A percentile compares a stretch with the other conserved stretches of the same genome.
phyloP scores from a whole-genome alignment of 2,329 filamentous ascomycete genomes.

The Dothideomycetes sp. region DNA sequence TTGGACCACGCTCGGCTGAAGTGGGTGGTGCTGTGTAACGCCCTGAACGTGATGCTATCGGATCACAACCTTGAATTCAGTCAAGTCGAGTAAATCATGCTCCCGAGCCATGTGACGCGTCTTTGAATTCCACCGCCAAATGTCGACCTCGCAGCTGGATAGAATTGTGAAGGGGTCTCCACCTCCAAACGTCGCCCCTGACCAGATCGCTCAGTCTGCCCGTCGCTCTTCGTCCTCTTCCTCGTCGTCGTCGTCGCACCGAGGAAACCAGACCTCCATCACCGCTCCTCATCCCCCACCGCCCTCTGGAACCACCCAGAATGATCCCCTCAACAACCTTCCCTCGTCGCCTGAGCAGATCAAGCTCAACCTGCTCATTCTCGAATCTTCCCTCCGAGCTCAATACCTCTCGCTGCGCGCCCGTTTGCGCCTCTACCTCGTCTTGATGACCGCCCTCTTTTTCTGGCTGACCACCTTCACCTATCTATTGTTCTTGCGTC shows the following conservation, averaged over 20 bases:
- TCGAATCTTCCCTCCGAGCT: constrained; percentile 85
- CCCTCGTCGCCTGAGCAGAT: constrained; percentile 93
- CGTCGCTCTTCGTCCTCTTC: constrained; percentile 29
- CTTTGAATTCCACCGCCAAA: neutral
- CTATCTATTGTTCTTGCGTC: constrained; percentile 87
- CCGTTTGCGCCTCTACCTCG: constrained; percentile 81
- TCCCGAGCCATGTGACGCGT: neutral
- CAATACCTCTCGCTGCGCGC: constrained; percentile 88
- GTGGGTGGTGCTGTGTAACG: too few relatives aligned
- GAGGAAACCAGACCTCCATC: constrained; percentile 18
- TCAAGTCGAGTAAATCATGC: too few relatives aligned
- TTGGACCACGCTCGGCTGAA: too few relatives aligned
- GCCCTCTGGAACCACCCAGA: constrained; percentile 32
- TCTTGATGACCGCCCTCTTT: constrained; percentile 73
- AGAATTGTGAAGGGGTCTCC: constrained; percentile 88
- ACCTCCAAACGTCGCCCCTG: constrained; percentile 46
- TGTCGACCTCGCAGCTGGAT: constrained; percentile 48
- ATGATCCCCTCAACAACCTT: constrained; percentile 67
- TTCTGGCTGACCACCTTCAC: constrained; percentile 77
- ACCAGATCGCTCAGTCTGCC: constrained; percentile 31
- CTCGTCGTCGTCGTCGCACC: constrained; percentile 25
- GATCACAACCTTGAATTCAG: too few relatives aligned
- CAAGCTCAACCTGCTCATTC: constrained; percentile 93
- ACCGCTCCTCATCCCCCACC: constrained; percentile 28
- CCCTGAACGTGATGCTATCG: too few relatives aligned